phyloP scores from a whole-genome alignment of 75 land plant species.

The Ceratopteris richardii region DNA sequence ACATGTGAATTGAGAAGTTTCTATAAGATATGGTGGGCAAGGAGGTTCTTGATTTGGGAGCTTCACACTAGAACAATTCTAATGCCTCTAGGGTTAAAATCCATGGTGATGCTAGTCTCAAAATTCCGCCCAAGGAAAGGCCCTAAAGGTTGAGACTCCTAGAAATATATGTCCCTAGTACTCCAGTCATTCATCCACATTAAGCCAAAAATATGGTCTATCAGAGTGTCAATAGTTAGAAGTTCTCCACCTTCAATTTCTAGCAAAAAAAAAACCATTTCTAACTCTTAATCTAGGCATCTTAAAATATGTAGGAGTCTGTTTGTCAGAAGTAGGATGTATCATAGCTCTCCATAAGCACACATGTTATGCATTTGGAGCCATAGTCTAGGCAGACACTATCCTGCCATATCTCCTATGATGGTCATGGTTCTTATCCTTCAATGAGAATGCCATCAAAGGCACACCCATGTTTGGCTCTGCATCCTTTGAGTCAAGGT shows the following conservation, averaged over 20 bases:
- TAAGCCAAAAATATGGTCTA: conserved; percentile 94
- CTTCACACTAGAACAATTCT: conserved; percentile 84
- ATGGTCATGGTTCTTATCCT: too few species aligned
- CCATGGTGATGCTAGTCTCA: conserved; percentile 97
- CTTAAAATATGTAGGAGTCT: conserved; percentile 54
- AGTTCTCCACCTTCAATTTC: conserved; percentile 88
- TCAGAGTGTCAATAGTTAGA: conserved; percentile 61
- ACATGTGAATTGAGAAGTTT: conserved; percentile 46
- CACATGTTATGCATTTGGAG: too few species aligned
- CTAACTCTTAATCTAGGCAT: conserved; percentile 92
- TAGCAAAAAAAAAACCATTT: conserved; percentile 97
- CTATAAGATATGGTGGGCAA: conserved; percentile 71
- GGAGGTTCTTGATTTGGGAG: conserved; percentile 74
- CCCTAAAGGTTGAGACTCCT: conserved; percentile 96
- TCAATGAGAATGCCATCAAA: too few species aligned
- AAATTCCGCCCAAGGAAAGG: conserved; percentile 98
- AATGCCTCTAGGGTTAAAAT: conserved; percentile 93
- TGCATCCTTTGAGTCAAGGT: too few species aligned
- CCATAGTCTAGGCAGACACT: too few species aligned
- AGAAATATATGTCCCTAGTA: conserved; percentile 97
- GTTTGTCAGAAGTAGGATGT: conserved; percentile 20
- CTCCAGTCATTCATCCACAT: conserved; percentile 99
- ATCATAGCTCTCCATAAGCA: too few species aligned
- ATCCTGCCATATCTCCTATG: too few species aligned
- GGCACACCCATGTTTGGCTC: too few species aligned